Base-by-base conservation (phyloP, 257 asterid species). In the Salvia rosmarinus region DNA sequence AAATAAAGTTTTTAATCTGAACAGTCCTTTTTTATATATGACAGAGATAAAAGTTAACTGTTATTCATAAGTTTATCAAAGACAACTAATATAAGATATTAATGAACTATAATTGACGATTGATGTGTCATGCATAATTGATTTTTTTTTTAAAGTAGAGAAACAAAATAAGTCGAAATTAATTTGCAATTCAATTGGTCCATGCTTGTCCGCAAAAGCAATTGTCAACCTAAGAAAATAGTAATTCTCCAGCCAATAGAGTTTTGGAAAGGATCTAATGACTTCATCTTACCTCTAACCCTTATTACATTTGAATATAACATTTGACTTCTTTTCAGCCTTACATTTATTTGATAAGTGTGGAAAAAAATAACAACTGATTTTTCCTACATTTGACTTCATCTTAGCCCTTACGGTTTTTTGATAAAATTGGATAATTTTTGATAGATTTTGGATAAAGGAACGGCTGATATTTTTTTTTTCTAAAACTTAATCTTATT, bases 331-430 rank as follows among this genome's bases (percentile, higher is more conserved):
- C 49, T 0, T 16, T 1, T 35, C 17, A 35, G 46, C 64, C 64
- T 32, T n/a, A 32, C 64, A 14, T 30, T 57, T 30, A 58, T 6
- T 58, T 14, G 6, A 32, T 28, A 2, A 25, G 11, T 4, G 0
- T 58, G 28, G 43, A 37, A 57, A n/a, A 17, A 57, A 28, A 5
- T 28, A 25, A 13, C 40, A 25, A 56, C 23, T 58, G 13, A 14
- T n/a, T 59, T n/a, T 34, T n/a, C 65, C 65, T 59, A 52, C 12
- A 10, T 9, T 20, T 52, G 34, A 52, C 59, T 52, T 52, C 34
- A 2, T 11, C n/a, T 10, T 32, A 14, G 21, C 17, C 32, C 17
- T n/a, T 4, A 58, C 13, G 13, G 10, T 21, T 51, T 20, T 32
- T 34, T 34, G 39, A 34, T 5, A 34, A 34, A 2, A 4, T n/a